Evolutionary conservation across 1,284 basidiomycete species (phyloP), one percentile per base, ranked within the genome.

Genomic region (Boletus semigastroideus): DNA sequence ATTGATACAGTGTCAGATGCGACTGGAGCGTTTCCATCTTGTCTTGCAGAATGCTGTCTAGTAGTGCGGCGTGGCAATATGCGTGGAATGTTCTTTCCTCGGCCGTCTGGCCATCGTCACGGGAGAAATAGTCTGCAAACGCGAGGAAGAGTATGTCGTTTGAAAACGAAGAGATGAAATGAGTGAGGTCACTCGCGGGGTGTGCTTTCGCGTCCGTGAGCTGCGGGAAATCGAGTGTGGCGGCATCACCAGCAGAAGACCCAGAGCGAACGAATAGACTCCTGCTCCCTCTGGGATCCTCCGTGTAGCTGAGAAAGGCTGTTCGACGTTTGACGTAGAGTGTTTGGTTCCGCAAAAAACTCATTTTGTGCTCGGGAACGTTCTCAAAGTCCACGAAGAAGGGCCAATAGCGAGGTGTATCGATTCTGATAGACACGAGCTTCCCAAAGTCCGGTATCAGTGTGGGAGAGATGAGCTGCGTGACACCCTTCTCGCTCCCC

Each of bases 321-420:
- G 92, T 89, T 41, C 92, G 83, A 19, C 95, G 86, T 71, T 98
- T 96, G 52, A 98, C 95, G 59, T 84, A 94, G 19, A 98, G 75
- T 0, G 90, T 95, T 59, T 92, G 88, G 51, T 80, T 88, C 39
- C 76, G 78, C 31, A 95, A 71, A 30, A 97, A 78, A 8, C 78
- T 78, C 38, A 81, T 79, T 45, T 81, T 80, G 66, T 94, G 88
- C n/a, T 76, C 78, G 4, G 83, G 77, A 46, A 84, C 78, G 46
- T 83, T 74, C 39, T 81, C 78, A 22, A 92, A 80, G 61, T 94
- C 87, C 40, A 96, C 78, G 52, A 86, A 83, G 69, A 94, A 89
- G 0, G 93, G 89, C 91, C 94, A 98, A 70, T 99, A 98, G 12
- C 96, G 83, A 7, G 92, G 92, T 0, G 92, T 95, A 64, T 96